phyloP scores from a whole-genome alignment of 192 early-diverging fungal genomes.

The Jimgerdemannia lactiflua region DNA sequence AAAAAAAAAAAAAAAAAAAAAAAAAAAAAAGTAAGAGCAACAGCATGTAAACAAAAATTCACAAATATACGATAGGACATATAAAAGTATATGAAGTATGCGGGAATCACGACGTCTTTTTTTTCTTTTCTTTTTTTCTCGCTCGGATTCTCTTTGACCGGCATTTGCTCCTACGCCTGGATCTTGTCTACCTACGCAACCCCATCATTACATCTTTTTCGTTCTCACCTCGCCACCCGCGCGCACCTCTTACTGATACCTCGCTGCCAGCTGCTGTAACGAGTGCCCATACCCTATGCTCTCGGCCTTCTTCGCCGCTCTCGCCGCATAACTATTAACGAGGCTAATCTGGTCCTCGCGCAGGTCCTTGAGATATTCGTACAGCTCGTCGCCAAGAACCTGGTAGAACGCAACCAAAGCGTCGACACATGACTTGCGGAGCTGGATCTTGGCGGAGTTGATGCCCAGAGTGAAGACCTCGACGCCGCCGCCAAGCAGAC shows the following conservation, averaged over 20 bases:
- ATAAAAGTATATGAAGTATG: too few relatives aligned
- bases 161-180: not conserved
- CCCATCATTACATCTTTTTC: not conserved
- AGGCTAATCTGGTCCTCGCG: slow-evolving; percentile 33
- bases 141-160: too few relatives aligned
- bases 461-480: slow-evolving; percentile 25
- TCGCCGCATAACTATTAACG: slow-evolving; percentile 26
- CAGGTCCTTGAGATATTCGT: slow-evolving; percentile 23
- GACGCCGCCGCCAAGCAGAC: slow-evolving; percentile 21
- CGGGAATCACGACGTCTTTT: too few relatives aligned
- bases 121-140: too few relatives aligned
- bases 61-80: too few relatives aligned
- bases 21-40: too few relatives aligned
- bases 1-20: too few relatives aligned
- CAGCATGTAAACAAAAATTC: too few relatives aligned
- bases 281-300: not conserved
- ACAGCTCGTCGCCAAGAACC: slow-evolving; percentile 25
- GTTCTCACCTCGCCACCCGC: not conserved
- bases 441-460: slow-evolving; percentile 20
- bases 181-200: too few relatives aligned
- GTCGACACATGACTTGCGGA: slow-evolving; percentile 33
- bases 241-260: not conserved
- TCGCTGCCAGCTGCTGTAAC: not conserved
- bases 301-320: slow-evolving; percentile 19
- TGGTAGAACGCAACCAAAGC: slow-evolving; percentile 34